These are phyloP conservation scores for Astrephomene gubernaculifera DNA, from an alignment of 139 green algal species.

Conservation along the genomic window DNA sequence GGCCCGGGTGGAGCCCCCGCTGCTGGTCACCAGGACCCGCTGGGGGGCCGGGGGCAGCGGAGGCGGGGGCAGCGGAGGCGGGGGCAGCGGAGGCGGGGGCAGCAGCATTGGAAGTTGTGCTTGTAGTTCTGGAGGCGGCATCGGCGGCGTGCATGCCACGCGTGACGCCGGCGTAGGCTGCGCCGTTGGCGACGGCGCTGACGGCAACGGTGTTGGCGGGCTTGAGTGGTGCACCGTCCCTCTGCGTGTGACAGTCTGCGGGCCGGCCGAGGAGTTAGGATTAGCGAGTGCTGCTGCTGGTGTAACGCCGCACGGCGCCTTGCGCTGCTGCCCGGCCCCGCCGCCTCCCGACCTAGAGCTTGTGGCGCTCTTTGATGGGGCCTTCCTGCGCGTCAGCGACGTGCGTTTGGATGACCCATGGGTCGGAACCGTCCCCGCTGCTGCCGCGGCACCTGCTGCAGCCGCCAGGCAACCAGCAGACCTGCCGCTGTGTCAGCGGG, in stretches of 20 bases:
- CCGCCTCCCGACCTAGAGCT: slow-evolving; percentile 23
- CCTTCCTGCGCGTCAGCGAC: not conserved
- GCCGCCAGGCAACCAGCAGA: not conserved
- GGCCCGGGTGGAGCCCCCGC: not conserved
- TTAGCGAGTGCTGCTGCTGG: not conserved
- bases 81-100: not conserved
- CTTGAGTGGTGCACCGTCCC: too few relatives aligned
- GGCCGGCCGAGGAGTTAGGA: not conserved
- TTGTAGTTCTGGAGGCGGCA: too few relatives aligned
- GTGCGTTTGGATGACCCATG: not conserved
- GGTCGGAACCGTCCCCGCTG: not conserved
- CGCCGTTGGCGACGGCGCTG: not conserved
- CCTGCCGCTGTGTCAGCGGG: not conserved
- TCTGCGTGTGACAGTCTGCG: slow-evolving; percentile 20
- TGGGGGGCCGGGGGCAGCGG: not conserved
- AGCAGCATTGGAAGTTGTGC: too few relatives aligned
- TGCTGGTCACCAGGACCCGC: not conserved
- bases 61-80: not conserved
- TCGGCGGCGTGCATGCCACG: too few relatives aligned
- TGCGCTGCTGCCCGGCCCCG: too few relatives aligned
- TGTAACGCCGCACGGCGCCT: not conserved
- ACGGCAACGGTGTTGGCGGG: not conserved
- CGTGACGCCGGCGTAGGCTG: too few relatives aligned
- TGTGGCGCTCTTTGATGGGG: slow-evolving; percentile 15
- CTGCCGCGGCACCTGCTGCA: not conserved